Evolutionary conservation across 345 rosid genomes (phyloP), one percentile per base, ranked within the genome.

Genomic region (Gossypium anomalum): DNA sequence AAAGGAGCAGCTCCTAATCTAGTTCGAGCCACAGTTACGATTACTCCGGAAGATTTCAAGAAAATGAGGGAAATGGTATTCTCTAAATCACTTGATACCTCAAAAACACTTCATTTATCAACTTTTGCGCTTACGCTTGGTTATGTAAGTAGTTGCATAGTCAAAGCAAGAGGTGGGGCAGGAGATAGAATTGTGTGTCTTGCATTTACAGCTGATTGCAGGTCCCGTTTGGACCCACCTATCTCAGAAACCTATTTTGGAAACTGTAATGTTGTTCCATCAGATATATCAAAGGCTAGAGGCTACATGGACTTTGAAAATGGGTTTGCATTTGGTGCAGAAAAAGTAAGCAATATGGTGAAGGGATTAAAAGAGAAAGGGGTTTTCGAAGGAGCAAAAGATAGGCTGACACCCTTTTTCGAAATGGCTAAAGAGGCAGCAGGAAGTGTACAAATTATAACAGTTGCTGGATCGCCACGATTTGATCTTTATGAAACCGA

Each of bases 191-290:
- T 6, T 2, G 75, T 83, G 0, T 3, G 7, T 1, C 17, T 72
- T 13, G 75, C 15, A 5, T 72, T 81, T 17, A 11, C 83, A 6
- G 76, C 76, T 15, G 85, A 86, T 60, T 80, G 67, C 23, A 78
- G 86, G 25, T 11, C 41, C 27, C 79, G 82, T 27, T 67, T 83
- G 48, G 72, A 73, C 8, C 78, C 61, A 0, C 74, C 77, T 0
- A 22, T 81, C 10, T 79, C 85, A 0, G 14, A 1, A 9, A 77
- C 60, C 0, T 87, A 83, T 41, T 83, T 83, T 7, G 88, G 90
- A 9, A 83, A 73, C 53, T 85, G 80, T 7, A 70, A 64, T 17
- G 47, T 9, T 12, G 0, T 8, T 25, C 10, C 4, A 0, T 1
- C 6, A 41, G 0, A 2, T n/a, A 41, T 13, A 17, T 3, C 0